phyloP scores from a whole-genome alignment of 306 rosid genomes.

The Vigna mungo region DNA sequence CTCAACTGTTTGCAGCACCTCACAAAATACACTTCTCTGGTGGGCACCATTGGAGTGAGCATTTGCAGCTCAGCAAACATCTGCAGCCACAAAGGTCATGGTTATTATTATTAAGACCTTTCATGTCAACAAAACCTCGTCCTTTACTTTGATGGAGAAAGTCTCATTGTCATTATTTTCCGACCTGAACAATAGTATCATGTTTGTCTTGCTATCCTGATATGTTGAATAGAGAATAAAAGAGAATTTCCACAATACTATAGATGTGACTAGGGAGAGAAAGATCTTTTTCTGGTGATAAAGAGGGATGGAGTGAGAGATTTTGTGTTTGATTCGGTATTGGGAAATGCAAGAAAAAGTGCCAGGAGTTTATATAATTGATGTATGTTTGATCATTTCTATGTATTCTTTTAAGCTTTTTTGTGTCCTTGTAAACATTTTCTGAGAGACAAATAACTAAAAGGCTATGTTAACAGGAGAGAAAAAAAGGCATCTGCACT shows the following conservation, averaged over 20 bases:
- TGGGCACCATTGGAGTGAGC: constrained; percentile 92
- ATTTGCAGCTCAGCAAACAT: constrained; percentile 97
- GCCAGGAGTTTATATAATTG: constrained; percentile 32
- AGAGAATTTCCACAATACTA: neutral
- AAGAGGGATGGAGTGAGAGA: neutral
- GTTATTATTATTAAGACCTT: constrained; percentile 9
- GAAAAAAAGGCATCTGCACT: constrained; percentile 38
- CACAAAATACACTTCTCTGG: constrained; percentile 92
- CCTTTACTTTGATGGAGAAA: constrained; percentile 14
- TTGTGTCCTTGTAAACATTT: constrained; percentile 40
- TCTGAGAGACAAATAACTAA: constrained; percentile 28
- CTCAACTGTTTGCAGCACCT: constrained; percentile 81
- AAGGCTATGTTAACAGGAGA: constrained; percentile 14
- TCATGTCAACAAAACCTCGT: constrained; percentile 11
- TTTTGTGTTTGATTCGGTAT: constrained; percentile 5
- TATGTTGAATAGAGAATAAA: neutral
- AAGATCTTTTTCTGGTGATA: constrained; percentile 11
- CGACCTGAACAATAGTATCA: neutral
- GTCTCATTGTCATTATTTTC: neutral
- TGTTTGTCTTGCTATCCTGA: constrained; percentile 19
- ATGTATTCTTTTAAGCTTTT: constrained; percentile 29
- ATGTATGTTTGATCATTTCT: constrained; percentile 31
- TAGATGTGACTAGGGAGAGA: neutral
- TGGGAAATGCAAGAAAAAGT: constrained; percentile 38
- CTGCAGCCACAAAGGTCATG: constrained; percentile 46